Evolutionary conservation across 1,284 basidiomycete genomes (phyloP), one percentile per base, ranked within the genome.

Genomic region (Cryptococcus deneoformans): DNA sequence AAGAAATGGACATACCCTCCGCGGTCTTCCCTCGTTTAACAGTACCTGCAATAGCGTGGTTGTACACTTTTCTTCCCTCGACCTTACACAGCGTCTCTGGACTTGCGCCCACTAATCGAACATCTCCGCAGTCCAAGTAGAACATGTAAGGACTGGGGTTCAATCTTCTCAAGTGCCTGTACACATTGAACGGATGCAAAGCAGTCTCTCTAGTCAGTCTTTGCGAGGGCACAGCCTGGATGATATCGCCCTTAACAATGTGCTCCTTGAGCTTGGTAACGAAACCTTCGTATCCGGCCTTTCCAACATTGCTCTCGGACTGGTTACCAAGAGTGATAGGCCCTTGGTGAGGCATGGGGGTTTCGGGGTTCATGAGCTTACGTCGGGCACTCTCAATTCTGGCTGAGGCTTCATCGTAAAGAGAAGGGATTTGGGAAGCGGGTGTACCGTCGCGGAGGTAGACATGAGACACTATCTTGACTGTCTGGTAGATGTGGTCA

Each of bases 131-230:
- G 69, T 99, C 91, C 63, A 99, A 78, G 76, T 95, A 99, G 79
- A 96, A 99, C 95, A 97, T 99, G 79, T 99, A 99, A 5, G 96
- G 96, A 55, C 90, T 94, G 0, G 96, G 96, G 73, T 99, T 99
- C 61, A 98, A 84, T 68, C 94, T 88, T 50, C 96, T 86, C 47
- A 99, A 82, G 58, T 92, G 89, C 29, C 96, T 84, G 76, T 94
- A 97, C 11, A 89, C 92, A 80, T 99, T 99, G 82, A 99, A 99
- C 0, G 96, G 94, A 76, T 99, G 93, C 36, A 99, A 80, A 20
- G 84, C 77, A 0, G 96, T 99, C 53, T 88, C 87, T 43, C 92
- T 84, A 14, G 88, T 81, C 42, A 99, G 81, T 14, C 95, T 83
- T 75, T 99, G 96, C 14, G 90, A 93, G 1, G 96, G 96, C 7